phyloP scores from a whole-genome alignment of 176 grass and related monocot species.

The Zoysia japonica region DNA sequence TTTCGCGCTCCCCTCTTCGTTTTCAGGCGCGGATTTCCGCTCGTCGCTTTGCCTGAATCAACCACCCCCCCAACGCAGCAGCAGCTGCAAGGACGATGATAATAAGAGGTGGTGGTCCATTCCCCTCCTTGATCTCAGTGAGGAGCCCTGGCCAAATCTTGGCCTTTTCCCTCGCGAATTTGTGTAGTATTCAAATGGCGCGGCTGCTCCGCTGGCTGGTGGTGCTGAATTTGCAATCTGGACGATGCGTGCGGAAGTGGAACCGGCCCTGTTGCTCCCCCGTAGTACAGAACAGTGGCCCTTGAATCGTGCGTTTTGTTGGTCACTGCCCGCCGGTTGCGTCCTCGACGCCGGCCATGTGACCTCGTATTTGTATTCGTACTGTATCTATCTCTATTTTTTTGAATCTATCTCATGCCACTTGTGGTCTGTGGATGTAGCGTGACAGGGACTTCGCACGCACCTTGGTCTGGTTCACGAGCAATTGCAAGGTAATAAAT shows the following conservation, averaged over 20 bases:
- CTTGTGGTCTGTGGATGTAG: conserved; percentile 16
- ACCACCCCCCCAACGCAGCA: conserved; percentile 7
- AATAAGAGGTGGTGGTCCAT: conserved; percentile 27
- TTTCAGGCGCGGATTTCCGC: conserved; percentile 30
- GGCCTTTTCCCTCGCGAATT: conserved; percentile 36
- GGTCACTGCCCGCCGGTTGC: conserved; percentile 15
- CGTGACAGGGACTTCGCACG: conserved; percentile 13
- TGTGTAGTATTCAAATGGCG: conserved; percentile 32
- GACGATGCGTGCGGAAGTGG: conserved; percentile 44
- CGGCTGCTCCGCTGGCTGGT: neutral
- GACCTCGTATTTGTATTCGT: conserved; percentile 4
- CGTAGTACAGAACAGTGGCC: conserved; percentile 42
- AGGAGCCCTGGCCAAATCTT: conserved; percentile 48
- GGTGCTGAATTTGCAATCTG: conserved; percentile 39
- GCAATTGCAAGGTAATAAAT: neutral
- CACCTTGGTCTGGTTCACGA: conserved; percentile 40
- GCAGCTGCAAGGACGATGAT: neutral
- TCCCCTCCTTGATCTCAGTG: conserved; percentile 48
- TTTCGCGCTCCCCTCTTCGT: conserved; percentile 17
- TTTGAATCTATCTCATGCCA: neutral
- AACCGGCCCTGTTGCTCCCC: conserved; percentile 13
- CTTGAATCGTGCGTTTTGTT: conserved; percentile 43
- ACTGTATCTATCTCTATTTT: no score
- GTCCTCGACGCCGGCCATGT: conserved; percentile 20
- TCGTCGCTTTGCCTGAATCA: conserved; percentile 31